phyloP scores from a whole-genome alignment of 139 green algal species.

The Gonium pectorale region DNA sequence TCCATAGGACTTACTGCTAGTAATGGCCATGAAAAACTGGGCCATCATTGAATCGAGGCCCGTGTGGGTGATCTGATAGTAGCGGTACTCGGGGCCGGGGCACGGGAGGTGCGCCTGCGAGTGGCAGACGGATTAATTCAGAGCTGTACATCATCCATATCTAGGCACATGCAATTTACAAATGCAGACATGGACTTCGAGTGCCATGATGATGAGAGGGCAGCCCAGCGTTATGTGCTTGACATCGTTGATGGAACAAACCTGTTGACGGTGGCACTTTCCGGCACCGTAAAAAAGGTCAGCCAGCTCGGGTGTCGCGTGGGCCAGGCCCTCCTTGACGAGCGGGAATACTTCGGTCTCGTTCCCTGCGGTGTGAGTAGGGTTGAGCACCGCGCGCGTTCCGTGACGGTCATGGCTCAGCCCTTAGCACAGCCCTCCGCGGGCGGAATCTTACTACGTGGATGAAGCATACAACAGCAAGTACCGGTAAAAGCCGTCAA shows the following conservation, averaged over 20 bases:
- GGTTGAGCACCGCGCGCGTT: neutral
- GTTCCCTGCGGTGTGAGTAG: neutral
- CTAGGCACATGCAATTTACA: neutral
- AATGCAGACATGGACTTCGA: neutral
- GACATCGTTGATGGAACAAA: neutral
- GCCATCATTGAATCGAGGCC: slow-evolving; percentile 22
- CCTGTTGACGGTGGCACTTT: neutral
- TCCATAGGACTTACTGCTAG: neutral
- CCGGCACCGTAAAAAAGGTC: slow-evolving; percentile 8
- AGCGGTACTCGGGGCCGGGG: slow-evolving; percentile 8
- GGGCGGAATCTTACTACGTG: neutral
- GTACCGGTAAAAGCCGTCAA: too few relatives aligned
- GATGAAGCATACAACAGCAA: neutral
- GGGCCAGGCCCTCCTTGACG: neutral
- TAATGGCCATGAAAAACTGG: neutral
- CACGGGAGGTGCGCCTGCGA: neutral
- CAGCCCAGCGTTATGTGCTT: neutral
- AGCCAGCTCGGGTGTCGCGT: neutral
- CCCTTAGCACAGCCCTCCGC: neutral
- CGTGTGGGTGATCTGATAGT: neutral
- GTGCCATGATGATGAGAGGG: neutral
- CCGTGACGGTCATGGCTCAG: neutral
- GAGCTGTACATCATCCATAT: neutral
- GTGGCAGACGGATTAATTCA: neutral
- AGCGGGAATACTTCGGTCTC: neutral